Conservation (phyloP, 192 early-diverging fungal genomes). For the Backusella parvicylindrica region DNA sequence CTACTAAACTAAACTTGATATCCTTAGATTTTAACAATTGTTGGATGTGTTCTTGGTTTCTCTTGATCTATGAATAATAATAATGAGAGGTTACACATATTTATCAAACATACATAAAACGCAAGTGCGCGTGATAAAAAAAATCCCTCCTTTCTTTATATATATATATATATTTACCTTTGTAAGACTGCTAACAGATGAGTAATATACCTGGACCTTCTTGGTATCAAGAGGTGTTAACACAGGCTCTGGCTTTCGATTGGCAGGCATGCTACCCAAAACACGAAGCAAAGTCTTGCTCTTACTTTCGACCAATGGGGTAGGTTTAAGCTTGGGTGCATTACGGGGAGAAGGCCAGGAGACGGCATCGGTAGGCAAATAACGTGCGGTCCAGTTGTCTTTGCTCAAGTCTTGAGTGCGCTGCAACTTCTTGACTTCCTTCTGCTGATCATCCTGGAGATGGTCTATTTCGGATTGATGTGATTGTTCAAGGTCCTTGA, state of each 20-base stretch:
- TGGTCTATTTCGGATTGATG: conserved; percentile 22
- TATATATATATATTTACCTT: conserved; percentile 17
- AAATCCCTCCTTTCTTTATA: too few relatives aligned
- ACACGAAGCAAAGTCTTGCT: conserved; percentile 7
- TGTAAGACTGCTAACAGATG: conserved; percentile 44
- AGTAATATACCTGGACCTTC: conserved; percentile 44
- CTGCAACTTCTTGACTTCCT: conserved; percentile 10
- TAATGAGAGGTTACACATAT: background rate
- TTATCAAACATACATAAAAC: background rate
- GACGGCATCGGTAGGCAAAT: conserved; percentile 30
- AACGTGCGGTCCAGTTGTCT: conserved; percentile 10
- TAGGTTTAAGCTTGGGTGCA: conserved; percentile 16
- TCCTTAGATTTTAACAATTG: conserved; percentile 34
- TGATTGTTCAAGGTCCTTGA: conserved; percentile 26
- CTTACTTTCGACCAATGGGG: conserved; percentile 11
- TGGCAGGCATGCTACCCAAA: conserved; percentile 7
- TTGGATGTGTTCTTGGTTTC: conserved; percentile 39
- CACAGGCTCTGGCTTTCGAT: conserved; percentile 9
- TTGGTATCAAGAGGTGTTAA: conserved; percentile 28
- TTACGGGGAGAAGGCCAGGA: conserved; percentile 36
- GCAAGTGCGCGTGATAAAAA: too few relatives aligned
- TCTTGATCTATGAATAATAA: conserved; percentile 35
- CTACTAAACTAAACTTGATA: conserved; percentile 43
- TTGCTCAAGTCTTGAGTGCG: background rate
- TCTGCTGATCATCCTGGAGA: conserved; percentile 19